Percentiles rank a stretch among this genome's conserved stretches.
phyloP scores from a whole-genome alignment of 129 eudicot genomes.

The Apium graveolens region DNA sequence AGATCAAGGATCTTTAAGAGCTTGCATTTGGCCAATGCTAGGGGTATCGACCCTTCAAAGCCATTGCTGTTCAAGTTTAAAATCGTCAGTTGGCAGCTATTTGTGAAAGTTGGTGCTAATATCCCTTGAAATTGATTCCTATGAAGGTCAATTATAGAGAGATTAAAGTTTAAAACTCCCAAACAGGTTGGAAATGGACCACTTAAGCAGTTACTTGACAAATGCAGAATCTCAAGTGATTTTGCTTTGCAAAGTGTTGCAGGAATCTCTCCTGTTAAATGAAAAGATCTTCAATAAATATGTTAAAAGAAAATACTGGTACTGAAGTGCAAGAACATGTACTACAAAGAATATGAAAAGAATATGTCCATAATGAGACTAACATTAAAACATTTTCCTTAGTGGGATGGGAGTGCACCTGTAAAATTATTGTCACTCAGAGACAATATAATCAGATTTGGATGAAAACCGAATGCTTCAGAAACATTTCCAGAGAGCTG shows the following conservation, averaged over 20 bases:
- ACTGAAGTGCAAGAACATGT: no score
- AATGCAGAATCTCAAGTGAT: background rate
- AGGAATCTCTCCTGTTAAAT: conserved; percentile 36
- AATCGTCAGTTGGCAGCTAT: background rate
- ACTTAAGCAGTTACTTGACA: background rate
- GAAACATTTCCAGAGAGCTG: conserved; percentile 18
- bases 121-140: background rate
- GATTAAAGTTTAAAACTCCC: no score
- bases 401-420: conserved; percentile 33
- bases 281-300: conserved; percentile 22
- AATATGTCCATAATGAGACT: conserved; percentile 47
- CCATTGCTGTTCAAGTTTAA: background rate
- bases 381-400: conserved; percentile 38
- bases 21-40: background rate
- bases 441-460: conserved; percentile 9
- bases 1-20: background rate
- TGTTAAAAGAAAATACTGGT: conserved; percentile 17
- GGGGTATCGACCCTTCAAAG: background rate
- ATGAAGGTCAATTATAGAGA: no score
- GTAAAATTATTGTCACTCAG: conserved; percentile 9
- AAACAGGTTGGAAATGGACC: background rate
- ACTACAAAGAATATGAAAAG: no score
- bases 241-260: background rate
- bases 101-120: background rate
- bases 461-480: conserved; percentile 22